Base-by-base conservation (phyloP, 2,329 filamentous ascomycete genomes). In the Paracoccidioides lutzii region DNA sequence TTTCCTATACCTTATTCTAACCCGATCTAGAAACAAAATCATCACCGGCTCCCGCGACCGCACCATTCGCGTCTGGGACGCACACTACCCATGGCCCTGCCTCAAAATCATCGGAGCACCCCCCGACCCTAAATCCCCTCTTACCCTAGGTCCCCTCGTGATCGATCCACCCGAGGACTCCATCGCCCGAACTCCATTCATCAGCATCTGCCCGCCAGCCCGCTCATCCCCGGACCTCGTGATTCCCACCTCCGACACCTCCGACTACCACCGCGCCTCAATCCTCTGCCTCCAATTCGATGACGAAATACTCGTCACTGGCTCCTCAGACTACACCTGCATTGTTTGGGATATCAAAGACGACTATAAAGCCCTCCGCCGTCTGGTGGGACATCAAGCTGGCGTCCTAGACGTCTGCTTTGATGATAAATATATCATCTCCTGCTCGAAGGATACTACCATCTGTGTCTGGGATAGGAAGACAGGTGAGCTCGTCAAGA, bases 241-340 rank as follows among this genome's bases (percentile, higher is more conserved):
- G 12, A 58, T 62, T 15, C 64, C 62, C 5, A 55, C 66, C 40
- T 63, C 66, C 14, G 60, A 66, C 69, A 76, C 22, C 72, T 75
- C 49, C 9, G 64, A 70, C 14, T 88, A 90, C 70, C 93, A 98
- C 74, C 85, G 87, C 60, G 90, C 90, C 1, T 96, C 90, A 10
- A 95, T 98, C 59, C 78, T 98, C 22, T 98, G 93, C 69, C 78
- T 98, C 52, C 90, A 96, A 67, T 98, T 94, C 69, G 93, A 98
- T 66, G 83, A 93, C 53, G 79, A 87, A 49, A 95, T 96, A 60
- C 83, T 98, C 64, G 90, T 96, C 14, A 97, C 93, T 3, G 93
- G 93, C 52, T 96, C 90, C 6, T 96, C 90, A 0, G 93, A 98
- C 70, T 83, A 83, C 53, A 89, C 85, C 35, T 94, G 90, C 71